phyloP scores from a whole-genome alignment of 2,329 filamentous ascomycete genomes.

The Fusarium euwallaceae region DNA sequence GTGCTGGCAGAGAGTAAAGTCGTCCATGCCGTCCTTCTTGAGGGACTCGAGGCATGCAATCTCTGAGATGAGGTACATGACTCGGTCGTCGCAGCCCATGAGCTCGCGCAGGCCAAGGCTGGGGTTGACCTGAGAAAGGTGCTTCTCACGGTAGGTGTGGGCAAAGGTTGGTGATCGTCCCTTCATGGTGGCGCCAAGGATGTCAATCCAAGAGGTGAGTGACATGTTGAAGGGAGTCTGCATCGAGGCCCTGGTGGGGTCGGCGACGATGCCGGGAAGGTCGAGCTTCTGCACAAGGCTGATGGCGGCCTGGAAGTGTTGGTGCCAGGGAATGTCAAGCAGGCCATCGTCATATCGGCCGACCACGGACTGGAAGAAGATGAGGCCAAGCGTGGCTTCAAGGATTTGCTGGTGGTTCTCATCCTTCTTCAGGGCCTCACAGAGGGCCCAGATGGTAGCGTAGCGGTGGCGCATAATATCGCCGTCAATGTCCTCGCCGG shows the following conservation, averaged over 20 bases:
- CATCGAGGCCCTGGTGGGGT: slow-evolving; percentile 62
- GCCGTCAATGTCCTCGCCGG: slow-evolving; percentile 81
- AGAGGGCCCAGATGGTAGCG: slow-evolving; percentile 87
- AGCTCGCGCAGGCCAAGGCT: slow-evolving; percentile 85
- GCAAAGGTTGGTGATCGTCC: slow-evolving; percentile 89
- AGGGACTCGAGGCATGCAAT: slow-evolving; percentile 95
- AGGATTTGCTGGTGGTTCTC: slow-evolving; percentile 89
- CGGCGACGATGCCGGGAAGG: slow-evolving; percentile 76
- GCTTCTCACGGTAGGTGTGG: slow-evolving; percentile 95
- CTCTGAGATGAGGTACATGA: slow-evolving; percentile 98
- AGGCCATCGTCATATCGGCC: slow-evolving; percentile 87
- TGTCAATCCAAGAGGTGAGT: slow-evolving; percentile 94
- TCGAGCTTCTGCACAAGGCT: slow-evolving; percentile 88
- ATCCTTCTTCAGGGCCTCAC: slow-evolving; percentile 83
- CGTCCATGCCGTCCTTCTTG: slow-evolving; percentile 85
- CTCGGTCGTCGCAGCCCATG: slow-evolving; percentile 96
- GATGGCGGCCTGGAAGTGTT: slow-evolving; percentile 93
- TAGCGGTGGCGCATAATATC: slow-evolving; percentile 95
- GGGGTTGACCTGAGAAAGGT: slow-evolving; percentile 75
- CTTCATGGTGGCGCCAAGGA: slow-evolving; percentile 92
- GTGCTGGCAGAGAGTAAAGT: slow-evolving; percentile 88
- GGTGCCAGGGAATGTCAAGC: slow-evolving; percentile 94
- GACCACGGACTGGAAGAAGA: slow-evolving; percentile 95
- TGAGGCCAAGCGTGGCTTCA: slow-evolving; percentile 93
- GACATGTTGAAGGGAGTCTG: slow-evolving; percentile 96